phyloP scores from a whole-genome alignment of 768 basidiomycete species.

The Leccinum boreale region DNA sequence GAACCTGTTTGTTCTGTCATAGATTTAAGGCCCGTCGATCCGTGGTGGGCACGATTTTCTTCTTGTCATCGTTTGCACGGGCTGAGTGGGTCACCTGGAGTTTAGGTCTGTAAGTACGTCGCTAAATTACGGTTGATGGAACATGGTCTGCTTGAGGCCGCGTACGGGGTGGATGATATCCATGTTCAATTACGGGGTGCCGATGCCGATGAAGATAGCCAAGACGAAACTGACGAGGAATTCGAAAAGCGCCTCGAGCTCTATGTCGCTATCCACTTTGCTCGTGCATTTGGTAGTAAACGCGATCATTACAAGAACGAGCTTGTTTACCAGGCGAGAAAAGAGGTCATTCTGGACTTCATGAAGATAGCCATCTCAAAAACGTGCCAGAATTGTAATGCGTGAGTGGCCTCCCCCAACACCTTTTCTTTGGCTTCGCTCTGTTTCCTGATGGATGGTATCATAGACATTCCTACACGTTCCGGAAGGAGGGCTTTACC shows the following conservation, averaged over 20 bases:
- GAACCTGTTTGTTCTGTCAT: slow-evolving; percentile 93
- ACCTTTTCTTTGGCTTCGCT: not conserved
- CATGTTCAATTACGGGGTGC: slow-evolving; percentile 38
- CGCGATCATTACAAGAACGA: slow-evolving; percentile 89
- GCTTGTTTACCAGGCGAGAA: slow-evolving; percentile 83
- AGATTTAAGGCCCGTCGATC: slow-evolving; percentile 76
- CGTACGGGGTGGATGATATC: slow-evolving; percentile 72
- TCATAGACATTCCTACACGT: slow-evolving; percentile 72
- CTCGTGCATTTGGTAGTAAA: slow-evolving; percentile 46
- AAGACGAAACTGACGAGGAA: slow-evolving; percentile 56
- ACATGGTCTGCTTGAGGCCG: slow-evolving; percentile 81
- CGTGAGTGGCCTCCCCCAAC: slow-evolving; percentile 52
- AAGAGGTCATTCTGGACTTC: slow-evolving; percentile 79
- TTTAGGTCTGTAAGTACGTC: slow-evolving; percentile 74
- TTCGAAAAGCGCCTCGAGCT: slow-evolving; percentile 61
- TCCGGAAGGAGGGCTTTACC: slow-evolving; percentile 89
- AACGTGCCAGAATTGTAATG: slow-evolving; percentile 83
- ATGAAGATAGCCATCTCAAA: slow-evolving; percentile 62
- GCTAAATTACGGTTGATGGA: slow-evolving; percentile 88
- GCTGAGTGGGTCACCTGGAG: slow-evolving; percentile 9
- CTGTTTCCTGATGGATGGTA: slow-evolving; percentile 3
- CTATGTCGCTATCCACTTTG: slow-evolving; percentile 56
- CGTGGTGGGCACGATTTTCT: slow-evolving; percentile 46
- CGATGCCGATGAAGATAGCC: slow-evolving; percentile 38
- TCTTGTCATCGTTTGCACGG: slow-evolving; percentile 9